phyloP scores from a whole-genome alignment of 208 protist genomes.

The Acanthamoeba castellanii region DNA sequence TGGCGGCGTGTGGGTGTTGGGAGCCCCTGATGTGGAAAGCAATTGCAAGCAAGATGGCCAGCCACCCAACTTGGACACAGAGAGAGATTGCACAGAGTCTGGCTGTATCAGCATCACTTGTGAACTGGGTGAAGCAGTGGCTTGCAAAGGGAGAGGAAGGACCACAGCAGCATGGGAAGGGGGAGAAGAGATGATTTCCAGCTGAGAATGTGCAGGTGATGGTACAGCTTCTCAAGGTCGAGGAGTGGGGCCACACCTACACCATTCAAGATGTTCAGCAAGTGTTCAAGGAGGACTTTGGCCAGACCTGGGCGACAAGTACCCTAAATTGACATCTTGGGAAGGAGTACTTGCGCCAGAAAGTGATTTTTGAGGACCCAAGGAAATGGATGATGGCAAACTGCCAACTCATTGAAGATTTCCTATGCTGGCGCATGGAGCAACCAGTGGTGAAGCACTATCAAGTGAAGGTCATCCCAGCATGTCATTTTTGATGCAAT shows the following conservation, averaged over 20 bases:
- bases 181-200: neutral
- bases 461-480: neutral
- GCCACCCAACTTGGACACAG: neutral
- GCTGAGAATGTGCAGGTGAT: neutral
- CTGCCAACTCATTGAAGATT: neutral
- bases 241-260: neutral
- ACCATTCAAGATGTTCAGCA: neutral
- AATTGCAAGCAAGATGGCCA: neutral
- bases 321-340: neutral
- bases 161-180: neutral
- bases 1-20: too few species aligned
- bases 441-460: neutral
- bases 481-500: too few species aligned
- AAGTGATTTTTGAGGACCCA: neutral
- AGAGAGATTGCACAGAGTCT: neutral
- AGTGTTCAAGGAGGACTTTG: neutral
- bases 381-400: neutral
- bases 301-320: neutral
- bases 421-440: neutral
- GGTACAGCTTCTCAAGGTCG: neutral
- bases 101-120: neutral
- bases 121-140: neutral
- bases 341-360: neutral
- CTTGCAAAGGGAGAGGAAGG: neutral
- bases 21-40: neutral